A percentile compares a stretch with the other conserved stretches of the same genome.
phyloP scores from a whole-genome alignment of 495 filamentous ascomycete species.

The Annulohypoxylon moriforme region DNA sequence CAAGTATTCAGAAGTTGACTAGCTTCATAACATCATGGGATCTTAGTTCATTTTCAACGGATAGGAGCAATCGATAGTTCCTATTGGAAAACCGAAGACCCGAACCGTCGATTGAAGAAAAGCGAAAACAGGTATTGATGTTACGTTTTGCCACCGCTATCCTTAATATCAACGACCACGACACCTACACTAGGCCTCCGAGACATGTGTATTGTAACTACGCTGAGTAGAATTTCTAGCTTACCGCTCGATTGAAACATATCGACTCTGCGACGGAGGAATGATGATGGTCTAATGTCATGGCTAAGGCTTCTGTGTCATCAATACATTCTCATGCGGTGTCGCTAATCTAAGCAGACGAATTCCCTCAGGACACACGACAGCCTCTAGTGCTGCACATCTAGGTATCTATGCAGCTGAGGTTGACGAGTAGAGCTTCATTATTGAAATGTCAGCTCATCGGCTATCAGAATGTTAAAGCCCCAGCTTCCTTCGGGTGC shows the following conservation, averaged over 20 bases:
- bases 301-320: conserved; percentile 25
- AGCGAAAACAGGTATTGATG: conserved; percentile 8
- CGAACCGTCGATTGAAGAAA: neutral
- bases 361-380: conserved; percentile 35
- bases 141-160: conserved; percentile 26
- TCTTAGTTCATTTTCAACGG: neutral
- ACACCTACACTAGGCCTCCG: conserved; percentile 21
- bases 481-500: conserved; percentile 6
- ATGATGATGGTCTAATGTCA: conserved; percentile 6
- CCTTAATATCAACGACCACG: conserved; percentile 20
- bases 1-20: neutral
- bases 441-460: conserved; percentile 21
- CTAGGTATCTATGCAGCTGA: conserved; percentile 18
- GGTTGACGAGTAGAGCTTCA: conserved; percentile 14
- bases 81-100: neutral
- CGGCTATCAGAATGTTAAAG: conserved; percentile 17
- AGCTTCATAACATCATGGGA: neutral
- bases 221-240: conserved; percentile 24
- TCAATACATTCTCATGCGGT: conserved; percentile 17
- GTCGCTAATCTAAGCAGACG: conserved; percentile 27
- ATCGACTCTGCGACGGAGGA: conserved; percentile 17
- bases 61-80: neutral
- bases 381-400: conserved; percentile 3
- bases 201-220: conserved; percentile 35
- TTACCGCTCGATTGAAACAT: conserved; percentile 38